Conservation (phyloP, 257 asterid species). For the Linderniella brevidens region DNA sequence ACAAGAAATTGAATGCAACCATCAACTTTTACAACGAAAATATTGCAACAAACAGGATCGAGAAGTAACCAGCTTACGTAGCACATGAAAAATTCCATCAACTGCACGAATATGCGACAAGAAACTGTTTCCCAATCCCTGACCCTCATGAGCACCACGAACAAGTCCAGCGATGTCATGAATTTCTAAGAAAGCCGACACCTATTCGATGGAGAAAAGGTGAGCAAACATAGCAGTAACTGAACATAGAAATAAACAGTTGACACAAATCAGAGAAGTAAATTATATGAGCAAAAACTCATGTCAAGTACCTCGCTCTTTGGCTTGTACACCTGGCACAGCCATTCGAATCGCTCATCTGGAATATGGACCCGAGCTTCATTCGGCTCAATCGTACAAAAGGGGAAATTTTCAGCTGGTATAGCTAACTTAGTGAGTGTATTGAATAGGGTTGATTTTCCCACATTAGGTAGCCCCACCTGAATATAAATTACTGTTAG, state of each 20-base stretch:
- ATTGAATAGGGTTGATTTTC: conserved; percentile 92
- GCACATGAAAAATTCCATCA: conserved; percentile 95
- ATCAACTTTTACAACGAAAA: not conserved
- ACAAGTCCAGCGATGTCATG: conserved; percentile 99
- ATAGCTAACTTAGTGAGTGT: conserved; percentile 91
- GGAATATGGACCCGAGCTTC: conserved; percentile 93
- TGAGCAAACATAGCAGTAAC: not conserved
- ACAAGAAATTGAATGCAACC: no score
- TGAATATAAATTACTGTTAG: conserved; percentile 16
- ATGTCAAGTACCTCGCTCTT: conserved; percentile 64
- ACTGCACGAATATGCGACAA: conserved; percentile 96
- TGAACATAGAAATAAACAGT: not conserved
- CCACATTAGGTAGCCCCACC: conserved; percentile 99
- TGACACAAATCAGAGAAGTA: conserved; percentile 2
- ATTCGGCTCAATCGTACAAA: conserved; percentile 95
- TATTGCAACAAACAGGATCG: not conserved
- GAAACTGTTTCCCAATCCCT: conserved; percentile 92
- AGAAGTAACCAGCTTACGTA: conserved; percentile 39
- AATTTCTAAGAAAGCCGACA: conserved; percentile 86
- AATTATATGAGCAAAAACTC: conserved; percentile 6
- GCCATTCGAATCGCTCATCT: conserved; percentile 95
- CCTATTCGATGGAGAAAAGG: conserved; percentile 21
- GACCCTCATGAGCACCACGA: conserved; percentile 96
- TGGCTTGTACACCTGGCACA: conserved; percentile 74
- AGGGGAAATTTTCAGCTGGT: conserved; percentile 96